Percentiles rank a stretch among this genome's conserved stretches.
phyloP scores from a whole-genome alignment of 1,139 yeast species.

The Lodderomyces jiufengensis region DNA sequence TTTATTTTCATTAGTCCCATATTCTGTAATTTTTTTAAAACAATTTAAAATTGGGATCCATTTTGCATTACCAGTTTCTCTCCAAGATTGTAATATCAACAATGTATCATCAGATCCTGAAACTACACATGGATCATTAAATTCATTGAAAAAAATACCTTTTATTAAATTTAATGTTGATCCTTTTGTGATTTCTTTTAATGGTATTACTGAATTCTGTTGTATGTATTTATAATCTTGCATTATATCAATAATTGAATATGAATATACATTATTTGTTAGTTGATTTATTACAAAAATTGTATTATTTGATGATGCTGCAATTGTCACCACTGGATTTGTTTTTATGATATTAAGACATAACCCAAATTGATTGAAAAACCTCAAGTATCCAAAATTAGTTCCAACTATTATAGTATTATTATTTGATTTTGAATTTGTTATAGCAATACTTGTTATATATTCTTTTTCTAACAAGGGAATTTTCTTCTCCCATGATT shows the following conservation, averaged over 20 bases:
- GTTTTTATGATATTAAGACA: conserved; percentile 39
- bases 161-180: conserved; percentile 35
- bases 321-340: conserved; percentile 36
- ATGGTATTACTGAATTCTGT: conserved; percentile 39
- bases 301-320: conserved; percentile 30
- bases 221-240: conserved; percentile 39
- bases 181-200: conserved; percentile 17
- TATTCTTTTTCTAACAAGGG: conserved; percentile 35
- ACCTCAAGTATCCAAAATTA: conserved; percentile 38
- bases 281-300: conserved; percentile 35
- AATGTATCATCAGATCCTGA: conserved; percentile 69
- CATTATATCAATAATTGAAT: conserved; percentile 35
- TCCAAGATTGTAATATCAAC: conserved; percentile 71
- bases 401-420: conserved; percentile 43
- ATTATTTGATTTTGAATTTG: conserved; percentile 17
- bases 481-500: conserved; percentile 41
- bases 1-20: conserved; percentile 44
- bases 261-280: conserved; percentile 27
- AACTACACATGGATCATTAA: conserved; percentile 84
- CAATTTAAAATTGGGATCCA: conserved; percentile 89
- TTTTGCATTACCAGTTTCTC: conserved; percentile 67
- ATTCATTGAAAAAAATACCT: conserved; percentile 76
- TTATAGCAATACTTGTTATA: conserved; percentile 35
- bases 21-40: conserved; percentile 49
- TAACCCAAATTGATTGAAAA: conserved; percentile 40